A percentile compares a stretch with the other conserved stretches of the same genome.
These are phyloP conservation scores for Cytospora chrysosperma DNA, from an alignment of 2,329 filamentous ascomycete species.

Conservation along the genomic window DNA sequence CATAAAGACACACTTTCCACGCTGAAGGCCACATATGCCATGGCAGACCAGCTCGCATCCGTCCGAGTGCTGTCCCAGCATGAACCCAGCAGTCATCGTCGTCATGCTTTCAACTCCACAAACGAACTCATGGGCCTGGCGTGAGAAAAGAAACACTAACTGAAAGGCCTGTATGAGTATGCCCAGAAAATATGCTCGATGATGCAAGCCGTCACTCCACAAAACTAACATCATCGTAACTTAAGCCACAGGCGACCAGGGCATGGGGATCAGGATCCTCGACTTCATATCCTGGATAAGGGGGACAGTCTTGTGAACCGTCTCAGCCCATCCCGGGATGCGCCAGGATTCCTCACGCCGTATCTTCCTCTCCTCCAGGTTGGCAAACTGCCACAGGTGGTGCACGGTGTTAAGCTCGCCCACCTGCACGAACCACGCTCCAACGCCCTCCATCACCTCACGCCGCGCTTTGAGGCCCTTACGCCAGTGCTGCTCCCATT, in stretches of 20 bases:
- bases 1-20: neutral
- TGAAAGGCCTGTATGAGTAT: neutral
- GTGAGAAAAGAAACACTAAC: no score
- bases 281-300: slow-evolving; percentile 97
- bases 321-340: slow-evolving; percentile 93
- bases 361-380: slow-evolving; percentile 88
- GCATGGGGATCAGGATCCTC: slow-evolving; percentile 87
- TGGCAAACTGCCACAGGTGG: slow-evolving; percentile 97
- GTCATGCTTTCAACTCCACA: neutral
- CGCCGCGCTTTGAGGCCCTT: slow-evolving; percentile 84
- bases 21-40: neutral
- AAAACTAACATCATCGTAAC: neutral
- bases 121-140: neutral
- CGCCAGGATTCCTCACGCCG: slow-evolving; percentile 94
- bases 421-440: slow-evolving; percentile 98
- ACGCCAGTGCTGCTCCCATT: slow-evolving; percentile 99
- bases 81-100: neutral
- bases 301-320: slow-evolving; percentile 97
- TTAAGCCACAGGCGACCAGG: slow-evolving; percentile 90
- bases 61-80: neutral
- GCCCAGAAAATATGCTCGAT: neutral
- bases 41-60: neutral
- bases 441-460: slow-evolving; percentile 97
- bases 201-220: neutral
- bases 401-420: slow-evolving; percentile 97